Base-by-base conservation (phyloP, 129 eudicot species). In the Erigeron canadensis region DNA sequence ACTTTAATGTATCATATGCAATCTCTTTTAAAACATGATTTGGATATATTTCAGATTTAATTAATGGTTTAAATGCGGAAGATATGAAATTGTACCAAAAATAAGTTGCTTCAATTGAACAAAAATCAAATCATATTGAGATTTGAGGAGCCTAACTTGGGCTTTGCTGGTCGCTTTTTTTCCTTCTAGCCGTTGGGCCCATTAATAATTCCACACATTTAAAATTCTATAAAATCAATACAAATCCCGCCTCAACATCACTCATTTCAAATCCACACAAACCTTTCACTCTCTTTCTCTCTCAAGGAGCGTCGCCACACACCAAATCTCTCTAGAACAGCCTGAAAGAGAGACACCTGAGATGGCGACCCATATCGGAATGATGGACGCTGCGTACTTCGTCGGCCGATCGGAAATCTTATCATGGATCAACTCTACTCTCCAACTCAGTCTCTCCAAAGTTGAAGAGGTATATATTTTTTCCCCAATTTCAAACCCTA, bases 281-380 rank as follows among this genome's bases (percentile, higher is more conserved):
- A 53, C 19, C 63, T 53, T 40, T 44, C 62, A 67, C 47, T 70
- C 16, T 50, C 69, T 75, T 48, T 51, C 58, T 77, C 55, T 72
- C 47, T 47, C 75, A 21, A 77, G 81, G 77, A 77, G 56, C 70
- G 70, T 63, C 4, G 53, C 37, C 41, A 17, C 65, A 17, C 65
- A 22, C 10, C 69, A 15, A 76, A 77, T 80, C 84, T 81, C 84
- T 70, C 80, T 63, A 69, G 17, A 74, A 47, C 55, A 23, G 45
- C 13, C 10, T n/a, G 42, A 62, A 72, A 72, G 69, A 55, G 78
- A 67, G 73, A 67, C 34, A 57, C 47, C 58, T 17, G 23, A 73
- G 66, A 94, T 94, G 98, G 93, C 98, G 64, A 80, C 93, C 15
- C 87, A 89, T 81, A 94, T 94, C 51, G 98, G 98, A 12, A 94